Evolutionary conservation across 768 basidiomycete species (phyloP).

Genomic region (Agrocybe praecox): DNA sequence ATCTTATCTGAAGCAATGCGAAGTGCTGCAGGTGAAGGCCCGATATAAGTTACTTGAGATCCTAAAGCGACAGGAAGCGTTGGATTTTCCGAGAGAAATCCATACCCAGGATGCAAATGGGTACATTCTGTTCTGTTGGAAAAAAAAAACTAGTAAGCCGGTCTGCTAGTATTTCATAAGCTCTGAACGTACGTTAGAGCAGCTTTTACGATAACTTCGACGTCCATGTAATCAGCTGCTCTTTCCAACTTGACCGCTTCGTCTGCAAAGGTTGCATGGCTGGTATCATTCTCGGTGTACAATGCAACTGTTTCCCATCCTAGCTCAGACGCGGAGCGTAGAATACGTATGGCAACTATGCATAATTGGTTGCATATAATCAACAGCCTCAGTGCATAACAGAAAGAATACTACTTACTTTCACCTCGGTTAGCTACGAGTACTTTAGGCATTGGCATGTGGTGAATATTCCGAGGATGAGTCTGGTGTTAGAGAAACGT

Average conservation of each 20-base stretch:
- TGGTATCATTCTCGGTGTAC: slow-evolving; percentile 84
- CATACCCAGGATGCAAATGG: slow-evolving; percentile 62
- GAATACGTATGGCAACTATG: slow-evolving; percentile 84
- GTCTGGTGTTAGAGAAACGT: too few relatives aligned
- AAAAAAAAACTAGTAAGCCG: neutral
- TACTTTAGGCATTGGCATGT: slow-evolving; percentile 50
- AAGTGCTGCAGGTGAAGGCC: slow-evolving; percentile 79
- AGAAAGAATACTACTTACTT: slow-evolving; percentile 34
- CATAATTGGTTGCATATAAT: too few relatives aligned
- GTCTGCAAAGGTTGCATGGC: slow-evolving; percentile 80
- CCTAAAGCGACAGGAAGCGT: slow-evolving; percentile 74
- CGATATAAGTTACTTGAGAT: slow-evolving; percentile 66
- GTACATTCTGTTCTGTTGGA: slow-evolving; percentile 31
- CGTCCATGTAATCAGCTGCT: slow-evolving; percentile 46
- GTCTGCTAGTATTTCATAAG: neutral
- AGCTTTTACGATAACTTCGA: slow-evolving; percentile 29
- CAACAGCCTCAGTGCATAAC: slow-evolving; percentile 7
- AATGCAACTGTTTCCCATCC: slow-evolving; percentile 89
- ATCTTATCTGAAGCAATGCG: slow-evolving; percentile 60
- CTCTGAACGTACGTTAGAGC: slow-evolving; percentile 22
- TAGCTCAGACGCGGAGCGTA: slow-evolving; percentile 83
- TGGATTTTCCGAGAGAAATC: slow-evolving; percentile 88
- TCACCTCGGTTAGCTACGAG: slow-evolving; percentile 80
- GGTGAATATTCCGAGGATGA: neutral
- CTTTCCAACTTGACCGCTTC: slow-evolving; percentile 87